Conservation (phyloP, 2,329 filamentous ascomycete species). For the Beauveria bassiana region DNA sequence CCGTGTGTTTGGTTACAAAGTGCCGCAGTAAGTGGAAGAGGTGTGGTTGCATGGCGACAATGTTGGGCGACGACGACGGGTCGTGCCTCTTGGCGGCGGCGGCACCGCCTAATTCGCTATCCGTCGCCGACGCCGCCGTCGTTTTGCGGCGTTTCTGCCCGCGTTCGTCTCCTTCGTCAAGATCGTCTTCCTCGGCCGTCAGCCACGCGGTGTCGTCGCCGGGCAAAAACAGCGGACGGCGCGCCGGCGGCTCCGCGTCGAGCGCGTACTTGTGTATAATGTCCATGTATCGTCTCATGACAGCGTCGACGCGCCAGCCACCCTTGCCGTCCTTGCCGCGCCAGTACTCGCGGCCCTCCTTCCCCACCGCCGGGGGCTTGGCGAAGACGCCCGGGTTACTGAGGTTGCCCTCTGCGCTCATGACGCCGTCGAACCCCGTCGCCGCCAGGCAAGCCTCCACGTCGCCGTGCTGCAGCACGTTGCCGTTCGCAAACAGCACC, state of each 20-base stretch:
- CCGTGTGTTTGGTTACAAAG: conserved; percentile 69
- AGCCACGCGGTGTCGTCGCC: conserved; percentile 45
- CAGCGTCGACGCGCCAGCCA: conserved; percentile 82
- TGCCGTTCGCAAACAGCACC: conserved; percentile 95
- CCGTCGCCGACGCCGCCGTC: conserved; percentile 17
- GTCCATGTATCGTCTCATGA: conserved; percentile 81
- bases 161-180: conserved; percentile 36
- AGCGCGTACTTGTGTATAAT: conserved; percentile 78
- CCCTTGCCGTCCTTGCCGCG: conserved; percentile 67
- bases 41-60: conserved; percentile 79
- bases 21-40: conserved; percentile 86
- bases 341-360: conserved; percentile 79
- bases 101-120: not conserved
- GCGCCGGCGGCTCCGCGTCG: conserved; percentile 53
- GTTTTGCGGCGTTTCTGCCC: conserved; percentile 45
- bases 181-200: conserved; percentile 21
- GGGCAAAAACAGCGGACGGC: conserved; percentile 67
- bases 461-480: conserved; percentile 75
- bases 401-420: conserved; percentile 93
- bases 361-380: conserved; percentile 51
- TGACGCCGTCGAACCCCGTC: conserved; percentile 85
- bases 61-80: conserved; percentile 45
- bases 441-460: conserved; percentile 68
- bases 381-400: conserved; percentile 87
- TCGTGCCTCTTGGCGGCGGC: conserved; percentile 21